Evolutionary conservation across 345 rosid genomes (phyloP), one percentile per base, ranked within the genome.

Genomic region (Pugionium dolabratum): DNA sequence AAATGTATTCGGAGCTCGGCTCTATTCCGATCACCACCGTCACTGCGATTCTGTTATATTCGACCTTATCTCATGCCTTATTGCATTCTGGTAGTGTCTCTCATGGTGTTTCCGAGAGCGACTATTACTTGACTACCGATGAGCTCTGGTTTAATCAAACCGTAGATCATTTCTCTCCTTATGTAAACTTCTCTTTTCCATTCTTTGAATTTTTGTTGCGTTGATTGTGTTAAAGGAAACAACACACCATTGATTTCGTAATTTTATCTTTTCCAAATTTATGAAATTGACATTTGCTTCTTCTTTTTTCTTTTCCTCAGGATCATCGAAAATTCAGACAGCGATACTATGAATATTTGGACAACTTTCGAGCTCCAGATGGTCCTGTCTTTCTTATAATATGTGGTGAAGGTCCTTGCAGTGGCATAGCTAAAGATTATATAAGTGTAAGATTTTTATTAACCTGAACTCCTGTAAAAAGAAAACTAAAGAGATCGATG

Each of bases 101-200:
- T 40, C 54, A 80, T 77, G 80, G 73, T 5, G 59, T 80, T 7
- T 59, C 85, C 6, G 72, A 6, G 54, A 49, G 56, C 43, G 8
- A 71, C 66, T 53, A 67, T 44, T 90, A 78, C 80, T 85, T 88
- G 84, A 93, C 94, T 53, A 82, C 80, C 3, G 44, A 80, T 40
- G 89, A 78, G 61, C 89, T 78, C 69, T 93, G 95, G 96, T 81
- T 88, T 75, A 79, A 83, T 77, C 98, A 93, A 75, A 90, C 82
- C 76, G 84, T 90, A 67, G 95, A 93, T 69, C 96, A 93, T 79
- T 93, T 63, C 78, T 85, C 96, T 54, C 92, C 97, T 4, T 77
- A 69, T 27, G 99, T 93, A 86, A 67, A 45, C 18, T 18, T 18
- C 18, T 18, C 18, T 18, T 18, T 18, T 18, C 18, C 18, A 18